Conservation (phyloP, 192 early-diverging fungal genomes). For the Radiomyces spectabilis region DNA sequence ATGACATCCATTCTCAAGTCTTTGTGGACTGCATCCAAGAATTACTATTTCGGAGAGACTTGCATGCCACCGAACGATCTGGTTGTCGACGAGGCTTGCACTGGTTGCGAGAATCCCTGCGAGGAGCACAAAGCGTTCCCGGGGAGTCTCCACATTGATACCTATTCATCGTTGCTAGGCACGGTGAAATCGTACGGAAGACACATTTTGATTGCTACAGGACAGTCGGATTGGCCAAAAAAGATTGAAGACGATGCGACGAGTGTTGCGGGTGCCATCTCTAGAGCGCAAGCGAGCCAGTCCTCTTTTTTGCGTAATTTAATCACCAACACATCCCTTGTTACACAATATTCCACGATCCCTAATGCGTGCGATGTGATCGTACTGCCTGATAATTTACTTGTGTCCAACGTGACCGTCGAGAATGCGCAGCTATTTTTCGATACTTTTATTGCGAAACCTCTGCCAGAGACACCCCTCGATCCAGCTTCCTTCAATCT, state of each 20-base stretch:
- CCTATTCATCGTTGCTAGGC: slow-evolving; percentile 20
- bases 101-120: slow-evolving; percentile 23
- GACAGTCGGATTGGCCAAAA: slow-evolving; percentile 31
- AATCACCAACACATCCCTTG: slow-evolving; percentile 29
- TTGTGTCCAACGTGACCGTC: slow-evolving; percentile 31
- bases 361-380: slow-evolving; percentile 27
- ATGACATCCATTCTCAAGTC: too few species aligned
- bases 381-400: slow-evolving; percentile 38
- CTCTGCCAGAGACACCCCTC: not conserved
- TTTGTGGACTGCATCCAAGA: too few species aligned
- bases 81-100: slow-evolving; percentile 25
- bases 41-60: too few species aligned
- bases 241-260: slow-evolving; percentile 30
- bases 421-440: slow-evolving; percentile 32
- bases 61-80: slow-evolving; percentile 3
- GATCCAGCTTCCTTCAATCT: too few species aligned
- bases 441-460: slow-evolving; percentile 22
- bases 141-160: slow-evolving; percentile 36
- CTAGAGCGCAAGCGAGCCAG: not conserved
- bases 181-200: slow-evolving; percentile 34
- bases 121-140: slow-evolving; percentile 28
- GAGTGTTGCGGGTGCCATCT: slow-evolving; percentile 14
- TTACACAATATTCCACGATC: slow-evolving; percentile 16
- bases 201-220: slow-evolving; percentile 43
- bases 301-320: slow-evolving; percentile 12